These are phyloP conservation scores for Verticillium longisporum DNA, from an alignment of 2,329 filamentous ascomycete species.

Conservation along the genomic window DNA sequence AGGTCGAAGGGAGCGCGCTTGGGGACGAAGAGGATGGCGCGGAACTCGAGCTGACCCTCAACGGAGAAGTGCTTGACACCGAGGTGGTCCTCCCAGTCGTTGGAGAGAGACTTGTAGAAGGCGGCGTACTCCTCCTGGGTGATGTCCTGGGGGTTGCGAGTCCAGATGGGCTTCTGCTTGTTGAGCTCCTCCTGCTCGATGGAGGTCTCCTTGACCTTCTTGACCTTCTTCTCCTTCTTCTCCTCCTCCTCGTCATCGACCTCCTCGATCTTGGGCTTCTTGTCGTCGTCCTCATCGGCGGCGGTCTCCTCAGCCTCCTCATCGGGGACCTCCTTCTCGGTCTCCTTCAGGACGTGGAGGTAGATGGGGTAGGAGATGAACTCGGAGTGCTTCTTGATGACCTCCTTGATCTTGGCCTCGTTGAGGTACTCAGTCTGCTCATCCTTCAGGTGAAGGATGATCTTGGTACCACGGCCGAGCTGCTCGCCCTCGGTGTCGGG, in stretches of 20 bases:
- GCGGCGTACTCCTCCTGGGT: slow-evolving; percentile 92
- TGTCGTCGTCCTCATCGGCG: slow-evolving; percentile 73
- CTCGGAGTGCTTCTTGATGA: slow-evolving; percentile 99
- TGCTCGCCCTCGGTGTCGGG: slow-evolving; percentile 86
- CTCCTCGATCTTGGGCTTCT: slow-evolving; percentile 91
- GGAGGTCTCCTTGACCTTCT: slow-evolving; percentile 98
- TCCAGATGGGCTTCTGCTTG: slow-evolving; percentile 99
- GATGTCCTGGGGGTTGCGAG: slow-evolving; percentile 94
- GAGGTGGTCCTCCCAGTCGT: slow-evolving; percentile 99
- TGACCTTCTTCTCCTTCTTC: slow-evolving; percentile 95
- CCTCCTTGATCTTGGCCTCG: slow-evolving; percentile 99
- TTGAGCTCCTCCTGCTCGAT: slow-evolving; percentile 99
- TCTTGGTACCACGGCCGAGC: slow-evolving; percentile 92
- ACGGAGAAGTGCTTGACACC: slow-evolving; percentile 99
- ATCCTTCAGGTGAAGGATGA: slow-evolving; percentile 98
- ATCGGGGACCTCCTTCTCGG: slow-evolving; percentile 96
- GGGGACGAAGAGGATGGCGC: slow-evolving; percentile 97
- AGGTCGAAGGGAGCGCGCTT: slow-evolving; percentile 99
- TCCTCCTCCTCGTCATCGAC: slow-evolving; percentile 80
- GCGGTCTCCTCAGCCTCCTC: slow-evolving; percentile 77
- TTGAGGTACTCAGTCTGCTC: slow-evolving; percentile 98
- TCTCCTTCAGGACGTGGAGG: slow-evolving; percentile 99
- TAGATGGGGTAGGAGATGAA: slow-evolving; percentile 99
- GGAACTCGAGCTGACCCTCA: slow-evolving; percentile 99
- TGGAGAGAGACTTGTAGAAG: slow-evolving; percentile 99